Conservation (phyloP, 116 monocot genomes). For the Posidonia oceanica region DNA sequence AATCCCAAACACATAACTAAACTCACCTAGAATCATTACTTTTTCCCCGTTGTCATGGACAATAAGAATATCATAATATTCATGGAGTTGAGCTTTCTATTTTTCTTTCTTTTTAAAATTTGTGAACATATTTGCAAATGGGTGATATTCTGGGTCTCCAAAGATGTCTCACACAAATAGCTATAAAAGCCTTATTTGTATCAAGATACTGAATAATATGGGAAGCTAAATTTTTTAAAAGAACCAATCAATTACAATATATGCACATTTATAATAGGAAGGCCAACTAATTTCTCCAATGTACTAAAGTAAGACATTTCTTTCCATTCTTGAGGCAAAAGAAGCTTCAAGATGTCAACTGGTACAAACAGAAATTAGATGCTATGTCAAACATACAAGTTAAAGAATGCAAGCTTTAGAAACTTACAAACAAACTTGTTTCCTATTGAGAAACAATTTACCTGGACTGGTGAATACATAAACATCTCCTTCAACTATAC, state of each 20-base stretch:
- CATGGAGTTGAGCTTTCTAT: too few relatives aligned
- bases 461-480: slow-evolving; percentile 86
- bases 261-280: slow-evolving; percentile 96
- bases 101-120: too few relatives aligned
- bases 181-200: too few relatives aligned
- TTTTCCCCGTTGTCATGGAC: too few relatives aligned
- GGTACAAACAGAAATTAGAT: slow-evolving; percentile 6
- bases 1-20: too few relatives aligned
- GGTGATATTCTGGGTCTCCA: too few relatives aligned
- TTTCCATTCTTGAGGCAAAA: slow-evolving; percentile 84
- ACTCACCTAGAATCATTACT: too few relatives aligned
- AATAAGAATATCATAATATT: too few relatives aligned
- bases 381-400: neutral
- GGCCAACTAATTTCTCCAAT: slow-evolving; percentile 83
- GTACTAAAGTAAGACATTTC: slow-evolving; percentile 78
- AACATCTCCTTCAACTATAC: slow-evolving; percentile 33
- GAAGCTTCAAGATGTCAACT: slow-evolving; percentile 98
- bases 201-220: too few relatives aligned
- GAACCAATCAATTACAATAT: slow-evolving; percentile 44
- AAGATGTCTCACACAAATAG: too few relatives aligned
- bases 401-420: neutral
- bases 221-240: too few relatives aligned
- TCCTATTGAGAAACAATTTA: slow-evolving; percentile 11
- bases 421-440: neutral
- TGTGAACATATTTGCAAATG: too few relatives aligned